phyloP scores from a whole-genome alignment of 306 rosid genomes.

The Cercis canadensis region DNA sequence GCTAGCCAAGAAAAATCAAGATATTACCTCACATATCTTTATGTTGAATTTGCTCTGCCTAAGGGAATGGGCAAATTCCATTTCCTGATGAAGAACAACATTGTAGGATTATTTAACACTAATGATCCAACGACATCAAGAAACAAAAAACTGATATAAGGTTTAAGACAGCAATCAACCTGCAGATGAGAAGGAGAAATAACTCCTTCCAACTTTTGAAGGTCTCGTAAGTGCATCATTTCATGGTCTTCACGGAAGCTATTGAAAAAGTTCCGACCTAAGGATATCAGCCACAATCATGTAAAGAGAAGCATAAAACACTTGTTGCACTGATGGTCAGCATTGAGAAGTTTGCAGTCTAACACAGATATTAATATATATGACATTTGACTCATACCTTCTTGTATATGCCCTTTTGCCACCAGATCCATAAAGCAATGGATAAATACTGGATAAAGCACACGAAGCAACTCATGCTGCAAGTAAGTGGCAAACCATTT shows the following conservation, averaged over 20 bases:
- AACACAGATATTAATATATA: neutral
- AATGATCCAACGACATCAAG: slow-evolving; percentile 23
- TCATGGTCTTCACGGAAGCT: slow-evolving; percentile 92
- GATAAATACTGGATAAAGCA: slow-evolving; percentile 92
- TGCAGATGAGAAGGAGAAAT: slow-evolving; percentile 88
- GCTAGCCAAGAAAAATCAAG: slow-evolving; percentile 33
- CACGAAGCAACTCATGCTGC: slow-evolving; percentile 97
- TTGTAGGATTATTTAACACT: slow-evolving; percentile 14
- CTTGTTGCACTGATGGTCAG: neutral
- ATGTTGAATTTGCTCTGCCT: slow-evolving; percentile 90
- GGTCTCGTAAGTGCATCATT: slow-evolving; percentile 82
- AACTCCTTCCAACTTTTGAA: slow-evolving; percentile 94
- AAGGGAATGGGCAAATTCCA: slow-evolving; percentile 95
- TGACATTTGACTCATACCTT: slow-evolving; percentile 54
- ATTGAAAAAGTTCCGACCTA: slow-evolving; percentile 82
- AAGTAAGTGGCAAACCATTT: slow-evolving; percentile 24
- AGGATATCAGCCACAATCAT: slow-evolving; percentile 36
- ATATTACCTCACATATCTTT: slow-evolving; percentile 88
- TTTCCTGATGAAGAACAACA: slow-evolving; percentile 65
- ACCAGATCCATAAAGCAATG: slow-evolving; percentile 99
- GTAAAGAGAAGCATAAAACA: slow-evolving; percentile 31
- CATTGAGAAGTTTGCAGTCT: neutral
- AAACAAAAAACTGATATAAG: neutral
- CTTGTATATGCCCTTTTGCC: slow-evolving; percentile 92
- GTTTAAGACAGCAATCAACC: slow-evolving; percentile 48